Conservation (phyloP, 768 basidiomycete species). For the Lentinula aciculospora region DNA sequence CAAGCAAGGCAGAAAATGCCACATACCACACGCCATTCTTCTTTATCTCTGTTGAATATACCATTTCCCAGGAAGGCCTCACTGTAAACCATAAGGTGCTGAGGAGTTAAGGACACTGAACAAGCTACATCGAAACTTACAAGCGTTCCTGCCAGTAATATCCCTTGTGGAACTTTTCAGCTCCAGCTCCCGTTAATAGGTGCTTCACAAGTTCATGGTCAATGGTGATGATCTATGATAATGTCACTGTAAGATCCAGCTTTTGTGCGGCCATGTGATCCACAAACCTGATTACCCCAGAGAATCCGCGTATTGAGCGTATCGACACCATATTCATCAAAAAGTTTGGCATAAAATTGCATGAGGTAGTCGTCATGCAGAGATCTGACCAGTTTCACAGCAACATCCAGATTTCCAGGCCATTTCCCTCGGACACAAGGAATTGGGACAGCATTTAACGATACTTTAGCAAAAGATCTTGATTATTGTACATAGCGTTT, state of each 20-base stretch:
- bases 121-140: slow-evolving; percentile 18
- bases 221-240: slow-evolving; percentile 37
- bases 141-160: slow-evolving; percentile 32
- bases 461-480: background rate
- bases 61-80: slow-evolving; percentile 37
- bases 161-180: slow-evolving; percentile 39
- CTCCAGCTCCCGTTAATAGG: slow-evolving; percentile 35
- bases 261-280: slow-evolving; percentile 9
- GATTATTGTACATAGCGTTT: background rate
- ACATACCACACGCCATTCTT: slow-evolving; percentile 18
- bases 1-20: too few relatives aligned
- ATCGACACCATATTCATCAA: slow-evolving; percentile 36
- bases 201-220: slow-evolving; percentile 34
- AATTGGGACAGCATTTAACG: slow-evolving; percentile 28
- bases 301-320: slow-evolving; percentile 43
- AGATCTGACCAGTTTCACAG: slow-evolving; percentile 26
- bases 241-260: background rate
- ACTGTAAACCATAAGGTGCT: slow-evolving; percentile 7
- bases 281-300: slow-evolving; percentile 36
- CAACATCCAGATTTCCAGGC: slow-evolving; percentile 47
- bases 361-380: slow-evolving; percentile 30
- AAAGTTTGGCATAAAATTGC: slow-evolving; percentile 32
- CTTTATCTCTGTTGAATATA: slow-evolving; percentile 48
- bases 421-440: slow-evolving; percentile 39
- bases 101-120: background rate